phyloP scores from a whole-genome alignment of 352 stramenopile genomes.

The Phytophthora fragariaefolia region DNA sequence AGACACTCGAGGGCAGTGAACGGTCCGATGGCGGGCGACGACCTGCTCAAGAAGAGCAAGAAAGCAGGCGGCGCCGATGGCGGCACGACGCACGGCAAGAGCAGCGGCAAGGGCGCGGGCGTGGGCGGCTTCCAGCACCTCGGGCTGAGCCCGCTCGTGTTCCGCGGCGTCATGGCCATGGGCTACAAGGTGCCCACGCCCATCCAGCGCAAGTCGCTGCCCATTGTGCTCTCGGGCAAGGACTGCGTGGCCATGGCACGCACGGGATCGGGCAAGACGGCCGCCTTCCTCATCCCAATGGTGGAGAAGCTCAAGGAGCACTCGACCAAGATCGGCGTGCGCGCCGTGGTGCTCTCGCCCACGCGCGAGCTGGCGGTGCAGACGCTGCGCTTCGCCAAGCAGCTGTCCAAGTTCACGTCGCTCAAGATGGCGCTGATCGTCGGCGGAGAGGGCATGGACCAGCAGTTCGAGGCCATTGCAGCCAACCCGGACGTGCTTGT shows the following conservation, averaged over 20 bases:
- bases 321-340: slow-evolving; percentile 87
- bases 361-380: slow-evolving; percentile 99
- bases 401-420: slow-evolving; percentile 92
- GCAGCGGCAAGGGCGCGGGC: slow-evolving; percentile 78
- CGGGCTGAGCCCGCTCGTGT: slow-evolving; percentile 77
- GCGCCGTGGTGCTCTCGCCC: slow-evolving; percentile 93
- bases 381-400: slow-evolving; percentile 92
- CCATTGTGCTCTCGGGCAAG: slow-evolving; percentile 95
- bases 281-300: slow-evolving; percentile 98
- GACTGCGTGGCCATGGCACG: slow-evolving; percentile 99
- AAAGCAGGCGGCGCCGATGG: slow-evolving; percentile 35
- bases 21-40: slow-evolving; percentile 60
- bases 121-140: slow-evolving; percentile 88
- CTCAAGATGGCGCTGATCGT: slow-evolving; percentile 94
- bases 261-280: slow-evolving; percentile 98
- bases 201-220: slow-evolving; percentile 98
- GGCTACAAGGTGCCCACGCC: slow-evolving; percentile 98
- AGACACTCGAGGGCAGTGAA: slow-evolving; percentile 22
- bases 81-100: slow-evolving; percentile 74
- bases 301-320: slow-evolving; percentile 97
- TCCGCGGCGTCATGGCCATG: slow-evolving; percentile 92
- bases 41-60: slow-evolving; percentile 69
- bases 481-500: slow-evolving; percentile 95
- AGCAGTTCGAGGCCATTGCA: slow-evolving; percentile 96
- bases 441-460: slow-evolving; percentile 98